Evolutionary conservation across 345 rosid species (phyloP).

Genomic region (Hypericum androsaemum): DNA sequence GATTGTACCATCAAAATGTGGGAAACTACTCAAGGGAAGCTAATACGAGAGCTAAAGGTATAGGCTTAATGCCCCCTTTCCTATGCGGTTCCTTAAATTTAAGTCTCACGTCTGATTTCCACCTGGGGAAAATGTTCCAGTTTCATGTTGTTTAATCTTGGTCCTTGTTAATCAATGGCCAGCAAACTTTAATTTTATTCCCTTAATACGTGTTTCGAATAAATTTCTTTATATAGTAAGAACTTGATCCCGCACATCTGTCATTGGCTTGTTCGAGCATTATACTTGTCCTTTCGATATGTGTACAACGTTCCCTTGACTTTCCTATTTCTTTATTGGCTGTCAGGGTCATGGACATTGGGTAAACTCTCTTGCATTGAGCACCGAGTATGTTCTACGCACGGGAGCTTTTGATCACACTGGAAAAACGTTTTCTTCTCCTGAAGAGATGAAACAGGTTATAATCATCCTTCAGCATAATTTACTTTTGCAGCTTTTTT

Average conservation of each 20-base stretch:
- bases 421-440: conserved; percentile 56
- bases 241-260: no score
- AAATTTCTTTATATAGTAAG: no score
- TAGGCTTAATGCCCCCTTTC: no score
- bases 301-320: not conserved
- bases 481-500: not conserved
- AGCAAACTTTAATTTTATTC: no score
- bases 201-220: no score
- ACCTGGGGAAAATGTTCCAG: no score
- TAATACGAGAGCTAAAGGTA: conserved; percentile 94
- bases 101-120: no score
- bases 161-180: no score
- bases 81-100: no score
- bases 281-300: not conserved
- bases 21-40: conserved; percentile 95
- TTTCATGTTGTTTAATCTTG: no score
- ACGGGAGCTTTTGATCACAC: conserved; percentile 97
- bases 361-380: conserved; percentile 92
- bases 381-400: conserved; percentile 89
- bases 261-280: no score
- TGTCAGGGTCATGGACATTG: conserved; percentile 94
- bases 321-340: not conserved
- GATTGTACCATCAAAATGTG: conserved; percentile 93
- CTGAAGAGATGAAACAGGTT: conserved; percentile 85
- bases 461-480: not conserved